phyloP scores from a whole-genome alignment of 495 filamentous ascomycete genomes.

The Trichocladium antarcticum region DNA sequence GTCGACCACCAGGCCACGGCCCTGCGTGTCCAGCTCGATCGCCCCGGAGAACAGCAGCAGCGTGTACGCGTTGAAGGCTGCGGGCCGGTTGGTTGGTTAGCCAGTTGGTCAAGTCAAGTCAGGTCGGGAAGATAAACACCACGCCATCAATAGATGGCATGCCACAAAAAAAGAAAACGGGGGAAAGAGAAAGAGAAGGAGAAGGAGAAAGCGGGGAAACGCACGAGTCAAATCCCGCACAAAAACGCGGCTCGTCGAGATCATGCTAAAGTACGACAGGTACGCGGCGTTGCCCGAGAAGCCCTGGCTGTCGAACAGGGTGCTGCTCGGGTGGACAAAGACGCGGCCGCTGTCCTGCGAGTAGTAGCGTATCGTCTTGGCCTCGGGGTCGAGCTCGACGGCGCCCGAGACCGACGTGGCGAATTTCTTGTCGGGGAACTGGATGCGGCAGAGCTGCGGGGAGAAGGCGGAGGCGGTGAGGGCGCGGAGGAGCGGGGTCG shows the following conservation, averaged over 20 bases:
- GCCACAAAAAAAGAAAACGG: background rate
- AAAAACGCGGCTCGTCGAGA: conserved; percentile 82
- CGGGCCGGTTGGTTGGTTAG: background rate
- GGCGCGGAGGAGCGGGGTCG: conserved; percentile 59
- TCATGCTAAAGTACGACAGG: conserved; percentile 79
- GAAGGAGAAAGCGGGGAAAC: conserved; percentile 23
- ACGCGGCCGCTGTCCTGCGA: conserved; percentile 76
- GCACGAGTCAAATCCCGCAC: conserved; percentile 78
- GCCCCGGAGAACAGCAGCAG: conserved; percentile 82
- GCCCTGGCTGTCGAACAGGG: conserved; percentile 66
- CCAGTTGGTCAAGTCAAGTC: no score
- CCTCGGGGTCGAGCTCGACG: conserved; percentile 86
- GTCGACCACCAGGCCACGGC: conserved; percentile 81
- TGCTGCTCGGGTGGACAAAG: conserved; percentile 83
- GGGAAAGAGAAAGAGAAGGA: background rate
- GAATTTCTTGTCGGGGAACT: conserved; percentile 91
- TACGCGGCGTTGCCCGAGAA: conserved; percentile 61
- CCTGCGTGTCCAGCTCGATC: conserved; percentile 75
- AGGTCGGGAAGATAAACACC: no score
- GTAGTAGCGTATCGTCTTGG: conserved; percentile 82
- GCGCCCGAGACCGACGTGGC: conserved; percentile 72
- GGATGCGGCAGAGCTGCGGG: conserved; percentile 82
- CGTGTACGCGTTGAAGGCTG: conserved; percentile 83
- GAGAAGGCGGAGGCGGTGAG: conserved; percentile 85
- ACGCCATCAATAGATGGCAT: no score